A percentile compares a stretch with the other conserved stretches of the same genome.
phyloP scores from a whole-genome alignment of 257 asterid species.

The Nicotiana obtusifolia region DNA sequence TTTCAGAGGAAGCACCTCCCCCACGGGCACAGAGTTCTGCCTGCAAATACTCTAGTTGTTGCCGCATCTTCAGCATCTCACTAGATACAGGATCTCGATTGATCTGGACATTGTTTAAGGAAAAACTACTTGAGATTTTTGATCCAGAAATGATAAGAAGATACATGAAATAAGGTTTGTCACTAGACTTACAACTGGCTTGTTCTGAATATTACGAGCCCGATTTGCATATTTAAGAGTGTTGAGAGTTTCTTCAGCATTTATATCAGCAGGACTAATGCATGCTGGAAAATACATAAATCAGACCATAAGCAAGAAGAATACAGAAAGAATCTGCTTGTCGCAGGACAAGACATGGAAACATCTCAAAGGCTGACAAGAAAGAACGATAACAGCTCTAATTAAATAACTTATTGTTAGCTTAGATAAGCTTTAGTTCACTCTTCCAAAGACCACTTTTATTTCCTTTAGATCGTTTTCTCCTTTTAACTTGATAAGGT shows the following conservation, averaged over 20 bases:
- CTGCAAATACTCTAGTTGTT: conserved; percentile 84
- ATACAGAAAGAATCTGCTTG: background rate
- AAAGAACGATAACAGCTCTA: background rate
- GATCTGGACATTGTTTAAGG: conserved; percentile 41
- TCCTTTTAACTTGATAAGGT: background rate
- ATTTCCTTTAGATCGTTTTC: background rate
- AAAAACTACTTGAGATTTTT: conserved; percentile 11
- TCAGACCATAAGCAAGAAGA: conserved; percentile 14
- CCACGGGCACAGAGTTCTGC: conserved; percentile 98
- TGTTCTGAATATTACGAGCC: conserved; percentile 97
- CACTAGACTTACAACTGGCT: conserved; percentile 74
- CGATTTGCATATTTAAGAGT: conserved; percentile 97
- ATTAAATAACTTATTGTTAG: background rate
- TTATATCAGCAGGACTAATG: conserved; percentile 98
- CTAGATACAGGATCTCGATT: conserved; percentile 90
- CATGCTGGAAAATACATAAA: conserved; percentile 56
- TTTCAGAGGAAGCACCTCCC: conserved; percentile 80
- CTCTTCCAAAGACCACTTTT: background rate
- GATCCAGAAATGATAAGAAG: conserved; percentile 11
- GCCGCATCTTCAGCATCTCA: conserved; percentile 99
- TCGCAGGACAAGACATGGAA: conserved; percentile 4
- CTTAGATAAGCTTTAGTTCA: background rate
- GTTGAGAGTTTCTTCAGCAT: conserved; percentile 98
- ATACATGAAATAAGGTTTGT: background rate
- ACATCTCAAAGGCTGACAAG: background rate